Base-by-base conservation (phyloP, 1,284 basidiomycete species). In the Ganoderma multipileum region DNA sequence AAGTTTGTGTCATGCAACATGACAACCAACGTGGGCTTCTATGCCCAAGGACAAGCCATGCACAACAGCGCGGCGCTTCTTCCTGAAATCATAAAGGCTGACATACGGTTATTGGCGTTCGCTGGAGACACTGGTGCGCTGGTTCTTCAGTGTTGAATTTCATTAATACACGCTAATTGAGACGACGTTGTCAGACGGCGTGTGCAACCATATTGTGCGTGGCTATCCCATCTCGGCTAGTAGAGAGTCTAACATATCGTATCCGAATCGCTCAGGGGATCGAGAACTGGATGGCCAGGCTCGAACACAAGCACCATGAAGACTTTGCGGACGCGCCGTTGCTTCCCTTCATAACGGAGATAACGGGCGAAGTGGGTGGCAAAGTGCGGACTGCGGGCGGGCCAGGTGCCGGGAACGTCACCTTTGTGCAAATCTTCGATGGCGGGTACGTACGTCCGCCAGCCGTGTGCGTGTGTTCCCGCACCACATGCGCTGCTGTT, bases 101-200 rank as follows among this genome's bases (percentile, higher is more conserved):
- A 93, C 54, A 84, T 96, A 62, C 83, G 93, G 66, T 81, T 97
- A 42, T 81, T 96, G 50, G 90, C 95, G 44, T 96, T 96, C 76
- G 93, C 94, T 66, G 95, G 94, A 30, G 91, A 93, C 75, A 90
- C 92, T 42, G 89, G 77, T 76, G 33, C n/a, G 76, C 63, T 11
- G n/a, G 6, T 50, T 26, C 11, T 8, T 33, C 33, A 33, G 33
- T 33, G 33, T 33, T 3, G 8, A 33, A 5, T 33, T 33, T 8
- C 3, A 33, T 3, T 8, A n/a, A 18, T 20, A 52, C 50, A 5
- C 14, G 30, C 30, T 30, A 28, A 55, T 55, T 3, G 12, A 7
- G 16, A 20, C 20, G 0, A 20, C 18, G 1, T 18, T 36, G 33
- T 33, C 36, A 63, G 95, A 96, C 79, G 89, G 91, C 83, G 91